These are phyloP conservation scores for Xylaria cubensis DNA, from an alignment of 495 filamentous ascomycete species.

Conservation along the genomic window DNA sequence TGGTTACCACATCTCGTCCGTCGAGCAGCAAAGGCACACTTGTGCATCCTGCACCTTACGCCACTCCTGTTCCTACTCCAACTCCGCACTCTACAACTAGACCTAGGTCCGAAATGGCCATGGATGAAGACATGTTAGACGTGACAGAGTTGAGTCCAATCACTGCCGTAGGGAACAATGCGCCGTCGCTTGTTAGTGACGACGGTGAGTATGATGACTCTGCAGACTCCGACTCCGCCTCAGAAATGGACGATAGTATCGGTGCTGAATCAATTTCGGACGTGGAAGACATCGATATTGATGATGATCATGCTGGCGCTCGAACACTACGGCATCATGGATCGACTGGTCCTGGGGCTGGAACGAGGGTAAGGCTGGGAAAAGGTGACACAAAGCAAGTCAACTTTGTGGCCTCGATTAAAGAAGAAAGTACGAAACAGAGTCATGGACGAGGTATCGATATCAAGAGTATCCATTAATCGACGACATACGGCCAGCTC, in stretches of 20 bases:
- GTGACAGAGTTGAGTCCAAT: slow-evolving; percentile 75
- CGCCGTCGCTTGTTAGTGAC: slow-evolving; percentile 87
- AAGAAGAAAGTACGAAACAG: slow-evolving; percentile 43
- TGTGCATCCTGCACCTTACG: slow-evolving; percentile 40
- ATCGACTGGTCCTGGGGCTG: slow-evolving; percentile 36
- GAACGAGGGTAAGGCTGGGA: slow-evolving; percentile 46
- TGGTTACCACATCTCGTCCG: slow-evolving; percentile 55
- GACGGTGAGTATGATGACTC: slow-evolving; percentile 77
- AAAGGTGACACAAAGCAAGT: slow-evolving; percentile 56
- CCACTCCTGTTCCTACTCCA: slow-evolving; percentile 44
- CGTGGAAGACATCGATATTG: slow-evolving; percentile 57
- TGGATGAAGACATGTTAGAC: slow-evolving; percentile 59
- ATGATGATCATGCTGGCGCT: slow-evolving; percentile 48
- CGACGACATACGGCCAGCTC: not conserved
- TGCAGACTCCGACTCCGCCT: slow-evolving; percentile 50
- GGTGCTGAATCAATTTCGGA: slow-evolving; percentile 53
- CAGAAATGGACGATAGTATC: slow-evolving; percentile 50
- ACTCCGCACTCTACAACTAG: slow-evolving; percentile 33
- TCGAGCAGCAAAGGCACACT: slow-evolving; percentile 61
- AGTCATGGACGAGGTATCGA: slow-evolving; percentile 34
- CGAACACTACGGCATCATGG: slow-evolving; percentile 46
- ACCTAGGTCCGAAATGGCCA: slow-evolving; percentile 47
- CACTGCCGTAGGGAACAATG: slow-evolving; percentile 77
- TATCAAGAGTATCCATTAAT: slow-evolving; percentile 21
- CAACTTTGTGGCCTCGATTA: slow-evolving; percentile 52